Evolutionary conservation across 139 green algal species (phyloP).

Genomic region (Spirogloea muscicola): DNA sequence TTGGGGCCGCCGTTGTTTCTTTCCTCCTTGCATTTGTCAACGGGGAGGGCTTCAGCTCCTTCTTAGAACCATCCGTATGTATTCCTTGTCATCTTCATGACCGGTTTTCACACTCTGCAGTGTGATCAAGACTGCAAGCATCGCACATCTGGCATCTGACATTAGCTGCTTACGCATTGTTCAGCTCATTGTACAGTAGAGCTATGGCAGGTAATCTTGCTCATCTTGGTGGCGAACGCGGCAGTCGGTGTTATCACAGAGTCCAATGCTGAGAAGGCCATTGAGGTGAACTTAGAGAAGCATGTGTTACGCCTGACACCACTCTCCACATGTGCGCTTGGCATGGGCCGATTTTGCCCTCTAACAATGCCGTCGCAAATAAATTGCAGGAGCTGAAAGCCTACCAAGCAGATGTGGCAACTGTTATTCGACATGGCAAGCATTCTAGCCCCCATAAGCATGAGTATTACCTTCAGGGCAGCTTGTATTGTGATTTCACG

Average conservation of each 20-base stretch:
- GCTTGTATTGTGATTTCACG: too few relatives aligned
- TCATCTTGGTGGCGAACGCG: conserved; percentile 95
- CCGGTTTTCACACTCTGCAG: too few relatives aligned
- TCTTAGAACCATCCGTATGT: conserved; percentile 47
- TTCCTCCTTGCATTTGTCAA: conserved; percentile 70
- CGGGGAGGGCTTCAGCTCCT: conserved; percentile 61
- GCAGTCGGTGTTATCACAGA: conserved; percentile 65
- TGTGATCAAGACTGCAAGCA: too few relatives aligned
- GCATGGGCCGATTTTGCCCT: too few relatives aligned
- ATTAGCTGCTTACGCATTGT: conserved; percentile 89
- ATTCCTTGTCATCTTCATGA: too few relatives aligned
- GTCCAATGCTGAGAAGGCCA: conserved; percentile 52
- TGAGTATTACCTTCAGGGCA: too few relatives aligned
- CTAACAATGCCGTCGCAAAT: background rate
- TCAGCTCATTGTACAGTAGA: too few relatives aligned
- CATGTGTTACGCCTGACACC: too few relatives aligned
- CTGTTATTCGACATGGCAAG: conserved; percentile 42
- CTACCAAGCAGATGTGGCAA: conserved; percentile 55
- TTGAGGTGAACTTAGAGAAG: conserved; percentile 47
- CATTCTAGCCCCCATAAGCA: too few relatives aligned
- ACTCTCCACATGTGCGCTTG: too few relatives aligned
- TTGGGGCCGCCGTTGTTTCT: conserved; percentile 68
- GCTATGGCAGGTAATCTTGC: conserved; percentile 89
- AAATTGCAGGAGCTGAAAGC: conserved; percentile 79
- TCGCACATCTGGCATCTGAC: conserved; percentile 23